These are phyloP conservation scores for Aspergillus campestris DNA, from an alignment of 495 filamentous ascomycete species.

Conservation along the genomic window DNA sequence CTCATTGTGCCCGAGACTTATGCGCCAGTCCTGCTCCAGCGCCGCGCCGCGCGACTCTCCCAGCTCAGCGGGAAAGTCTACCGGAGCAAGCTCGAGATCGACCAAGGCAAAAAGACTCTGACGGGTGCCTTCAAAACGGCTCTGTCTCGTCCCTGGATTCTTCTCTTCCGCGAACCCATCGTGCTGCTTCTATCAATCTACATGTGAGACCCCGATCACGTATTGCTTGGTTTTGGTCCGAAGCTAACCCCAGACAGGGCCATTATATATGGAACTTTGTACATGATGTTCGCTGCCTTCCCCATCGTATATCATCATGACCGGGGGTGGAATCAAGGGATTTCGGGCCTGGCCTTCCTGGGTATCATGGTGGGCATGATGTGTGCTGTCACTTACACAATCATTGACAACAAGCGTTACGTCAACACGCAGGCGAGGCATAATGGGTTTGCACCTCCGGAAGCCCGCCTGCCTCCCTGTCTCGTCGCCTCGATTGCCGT, in stretches of 20 bases:
- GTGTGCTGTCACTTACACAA: conserved; percentile 30
- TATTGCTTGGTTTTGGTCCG: no score
- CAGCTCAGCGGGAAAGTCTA: conserved; percentile 47
- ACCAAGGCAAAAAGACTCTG: conserved; percentile 19
- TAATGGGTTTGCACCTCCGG: conserved; percentile 17
- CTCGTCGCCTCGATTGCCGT: conserved; percentile 19
- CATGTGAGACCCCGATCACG: conserved; percentile 17
- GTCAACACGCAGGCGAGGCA: conserved; percentile 3
- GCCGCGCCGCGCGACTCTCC: conserved; percentile 37
- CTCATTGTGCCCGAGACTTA: conserved; percentile 52
- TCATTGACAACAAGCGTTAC: conserved; percentile 25
- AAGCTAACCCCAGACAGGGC: conserved; percentile 13
- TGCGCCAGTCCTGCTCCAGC: conserved; percentile 44
- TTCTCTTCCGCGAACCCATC: conserved; percentile 60
- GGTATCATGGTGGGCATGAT: conserved; percentile 69
- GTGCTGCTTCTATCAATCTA: conserved; percentile 51
- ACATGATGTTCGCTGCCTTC: conserved; percentile 64
- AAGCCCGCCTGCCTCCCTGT: conserved; percentile 19
- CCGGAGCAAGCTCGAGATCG: conserved; percentile 39
- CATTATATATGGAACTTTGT: conserved; percentile 58
- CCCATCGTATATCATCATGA: conserved; percentile 62
- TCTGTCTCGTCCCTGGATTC: conserved; percentile 28
- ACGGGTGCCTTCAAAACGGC: conserved; percentile 32
- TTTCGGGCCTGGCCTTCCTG: conserved; percentile 57
- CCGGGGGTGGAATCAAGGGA: conserved; percentile 56